Base-by-base conservation (phyloP, 2,329 filamentous ascomycete species). In the Pyrenophora teres region DNA sequence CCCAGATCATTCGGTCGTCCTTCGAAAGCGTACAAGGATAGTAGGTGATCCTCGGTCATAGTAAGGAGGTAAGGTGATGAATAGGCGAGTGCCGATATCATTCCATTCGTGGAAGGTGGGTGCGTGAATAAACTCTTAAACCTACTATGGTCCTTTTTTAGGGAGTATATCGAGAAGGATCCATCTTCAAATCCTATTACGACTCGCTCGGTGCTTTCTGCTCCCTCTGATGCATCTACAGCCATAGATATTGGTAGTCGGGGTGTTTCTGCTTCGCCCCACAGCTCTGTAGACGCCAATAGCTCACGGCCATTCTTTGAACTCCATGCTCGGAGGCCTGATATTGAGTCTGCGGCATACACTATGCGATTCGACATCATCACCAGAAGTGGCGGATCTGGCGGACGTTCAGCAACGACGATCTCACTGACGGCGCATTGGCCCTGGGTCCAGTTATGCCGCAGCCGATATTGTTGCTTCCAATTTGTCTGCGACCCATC, bases 401-500 rank as follows among this genome's bases (percentile, higher is more conserved):
- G 75, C 1, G 78, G 73, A 37, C 75, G 62, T 51, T 80, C 77
- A 46, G 80, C 76, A 19, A 91, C 81, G 38, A 86, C 80, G 25
- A 97, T 83, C 72, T 96, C 89, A 31, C 88, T 86, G 10, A 96
- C 85, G 32, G 84, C 87, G 65, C 91, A 96, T 60, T 84, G 86
- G 0, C 93, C 94, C 56, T 82, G 84, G 1, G 89, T 84, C 94
- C 94, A 97, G 75, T 97, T 97, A 70, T 96, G 89, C 39, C 90
- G 83, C 42, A 97, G 79, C 65, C 88, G 90, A 74, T 95, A 97
- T 65, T 94, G 89, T 55, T 84, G 83, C 77, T 95, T 96, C 92
- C 92, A 97, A 67, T 94, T 84, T 40, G 83, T 86, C 16, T 75
- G 66, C 5, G 69, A 72, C 10, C 78, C 79, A 52, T 76, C 74